Evolutionary conservation across 129 eudicot species (phyloP).

Genomic region (Dittrichia graveolens): DNA sequence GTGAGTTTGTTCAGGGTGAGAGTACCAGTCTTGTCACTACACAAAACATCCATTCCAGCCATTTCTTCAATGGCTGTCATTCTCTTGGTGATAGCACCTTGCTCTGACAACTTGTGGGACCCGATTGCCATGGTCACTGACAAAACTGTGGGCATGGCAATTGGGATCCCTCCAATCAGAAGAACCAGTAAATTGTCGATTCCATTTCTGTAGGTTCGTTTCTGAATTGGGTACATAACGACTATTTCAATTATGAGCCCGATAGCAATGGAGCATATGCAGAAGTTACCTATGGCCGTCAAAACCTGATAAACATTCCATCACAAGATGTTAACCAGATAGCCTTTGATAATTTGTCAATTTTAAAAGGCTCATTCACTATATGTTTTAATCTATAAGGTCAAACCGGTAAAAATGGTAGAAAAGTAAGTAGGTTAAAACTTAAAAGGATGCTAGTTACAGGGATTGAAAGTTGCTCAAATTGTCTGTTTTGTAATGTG

Average conservation of each 20-base stretch:
- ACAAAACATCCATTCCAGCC: constrained; percentile 98
- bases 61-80: constrained; percentile 97
- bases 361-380: too few species aligned
- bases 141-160: constrained; percentile 93
- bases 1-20: constrained; percentile 87
- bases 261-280: constrained; percentile 74
- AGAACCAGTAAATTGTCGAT: constrained; percentile 83
- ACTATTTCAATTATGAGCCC: constrained; percentile 71
- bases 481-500: too few species aligned
- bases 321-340: background rate
- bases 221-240: constrained; percentile 90
- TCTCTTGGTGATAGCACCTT: constrained; percentile 95
- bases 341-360: background rate
- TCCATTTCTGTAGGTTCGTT: constrained; percentile 80
- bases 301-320: constrained; percentile 50
- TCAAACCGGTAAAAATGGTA: too few species aligned
- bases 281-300: constrained; percentile 79
- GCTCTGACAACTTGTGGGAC: constrained; percentile 78
- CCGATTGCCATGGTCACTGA: constrained; percentile 97
- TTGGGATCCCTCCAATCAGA: constrained; percentile 91
- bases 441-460: too few species aligned
- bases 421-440: too few species aligned
- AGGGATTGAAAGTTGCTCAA: too few species aligned
- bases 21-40: constrained; percentile 94
- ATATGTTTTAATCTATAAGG: too few species aligned